Evolutionary conservation across 202 grass and related monocot species (phyloP), one percentile per base, ranked within the genome.

Genomic region (Saccharum hybrid): DNA sequence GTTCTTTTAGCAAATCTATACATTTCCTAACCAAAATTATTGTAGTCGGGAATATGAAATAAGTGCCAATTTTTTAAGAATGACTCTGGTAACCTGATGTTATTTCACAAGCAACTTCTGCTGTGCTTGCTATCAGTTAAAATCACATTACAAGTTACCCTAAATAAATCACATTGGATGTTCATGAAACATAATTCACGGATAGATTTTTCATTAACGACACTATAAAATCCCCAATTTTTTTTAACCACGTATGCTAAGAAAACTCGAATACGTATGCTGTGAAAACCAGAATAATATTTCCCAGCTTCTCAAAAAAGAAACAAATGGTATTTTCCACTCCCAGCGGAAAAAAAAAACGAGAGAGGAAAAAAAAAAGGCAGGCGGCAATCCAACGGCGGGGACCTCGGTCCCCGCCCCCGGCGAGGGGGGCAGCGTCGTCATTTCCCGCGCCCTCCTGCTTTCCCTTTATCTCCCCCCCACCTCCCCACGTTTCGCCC

Each of bases 401-500:
- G 22, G 62, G 62, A 4, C 28, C 45, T 23, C 19, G 7, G 34
- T 16, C 5, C 15, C 48, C 5, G 46, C 26, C 45, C 30, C 23
- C 30, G 14, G 63, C 9, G 37, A 61, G 57, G 78, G 65, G 78
- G 88, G 68, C 48, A 86, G 3, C 2, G 15, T 54, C 31, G 79
- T 90, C 9, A 86, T 74, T 90, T 61, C 67, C 0, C 10, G 13
- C 18, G 33, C 12, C 31, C 2, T 3, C 30, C 54, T 5, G 10
- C 57, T 33, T 42, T 28, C 18, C 61, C 60, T 82, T 82, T 89
- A 82, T 89, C 66, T 74, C 60, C 74, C 74, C 74, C 37, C 73
- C 21, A 82, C 59, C 46, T 68, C 74, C 79, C 74, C 78, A 59
- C 78, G 46, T 78, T 66, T 74, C 71, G 77, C 57, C 82, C 83